Evolutionary conservation across 2,329 filamentous ascomycete species (phyloP).

Genomic region (Periglandula ipomoeae): DNA sequence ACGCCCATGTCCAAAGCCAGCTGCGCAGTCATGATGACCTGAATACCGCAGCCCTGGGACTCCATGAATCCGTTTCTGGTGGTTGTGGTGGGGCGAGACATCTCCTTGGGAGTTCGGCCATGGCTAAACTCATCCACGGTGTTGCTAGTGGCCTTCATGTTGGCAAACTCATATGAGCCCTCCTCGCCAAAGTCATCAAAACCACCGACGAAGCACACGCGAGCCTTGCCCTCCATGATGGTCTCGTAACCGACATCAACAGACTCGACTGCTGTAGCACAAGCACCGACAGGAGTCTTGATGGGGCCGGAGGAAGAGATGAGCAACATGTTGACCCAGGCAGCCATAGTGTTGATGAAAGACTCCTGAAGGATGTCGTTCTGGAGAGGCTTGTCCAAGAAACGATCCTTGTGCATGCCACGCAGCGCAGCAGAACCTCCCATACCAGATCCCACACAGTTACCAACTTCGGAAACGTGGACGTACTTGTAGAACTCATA

Average conservation of each 20-base stretch:
- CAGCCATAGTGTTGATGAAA: slow-evolving; percentile 99
- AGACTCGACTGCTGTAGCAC: slow-evolving; percentile 93
- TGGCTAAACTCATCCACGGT: slow-evolving; percentile 93
- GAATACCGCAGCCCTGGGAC: slow-evolving; percentile 95
- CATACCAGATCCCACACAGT: slow-evolving; percentile 97
- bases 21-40: slow-evolving; percentile 96
- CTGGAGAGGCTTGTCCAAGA: slow-evolving; percentile 92
- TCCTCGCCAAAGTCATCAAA: slow-evolving; percentile 99
- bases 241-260: slow-evolving; percentile 97
- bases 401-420: slow-evolving; percentile 98
- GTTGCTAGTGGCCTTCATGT: slow-evolving; percentile 99
- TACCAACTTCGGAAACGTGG: slow-evolving; percentile 93
- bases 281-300: slow-evolving; percentile 97
- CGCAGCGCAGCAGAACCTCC: slow-evolving; percentile 86
- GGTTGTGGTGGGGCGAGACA: slow-evolving; percentile 95
- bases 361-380: slow-evolving; percentile 99
- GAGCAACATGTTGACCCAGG: slow-evolving; percentile 99
- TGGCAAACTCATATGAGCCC: slow-evolving; percentile 98
- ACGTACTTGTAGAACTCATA: slow-evolving; percentile 99
- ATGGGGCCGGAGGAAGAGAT: slow-evolving; percentile 95
- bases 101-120: slow-evolving; percentile 89
- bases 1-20: slow-evolving; percentile 97
- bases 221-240: slow-evolving; percentile 95
- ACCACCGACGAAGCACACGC: slow-evolving; percentile 93
- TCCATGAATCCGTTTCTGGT: slow-evolving; percentile 99